Conservation (phyloP, 129 eudicot genomes). For the Kitagawia praeruptora region DNA sequence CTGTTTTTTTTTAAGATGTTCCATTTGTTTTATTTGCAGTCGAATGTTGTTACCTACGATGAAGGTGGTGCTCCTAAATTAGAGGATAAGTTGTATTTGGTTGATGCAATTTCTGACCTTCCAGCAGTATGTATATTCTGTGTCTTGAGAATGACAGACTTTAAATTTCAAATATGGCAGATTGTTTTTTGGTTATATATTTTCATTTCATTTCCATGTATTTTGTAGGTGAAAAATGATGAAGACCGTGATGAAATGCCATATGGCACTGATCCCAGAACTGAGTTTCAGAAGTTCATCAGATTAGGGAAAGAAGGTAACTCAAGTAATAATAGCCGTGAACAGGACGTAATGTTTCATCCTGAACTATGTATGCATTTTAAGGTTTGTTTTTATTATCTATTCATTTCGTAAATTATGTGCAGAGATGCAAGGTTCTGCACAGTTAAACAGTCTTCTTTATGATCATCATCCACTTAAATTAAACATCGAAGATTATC, state of each 20-base stretch:
- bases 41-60: constrained; percentile 48
- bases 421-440: constrained; percentile 44
- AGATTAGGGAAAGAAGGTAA: constrained; percentile 52
- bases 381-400: background rate
- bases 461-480: constrained; percentile 66
- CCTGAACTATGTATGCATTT: background rate
- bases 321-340: background rate
- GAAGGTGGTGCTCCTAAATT: constrained; percentile 28
- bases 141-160: background rate
- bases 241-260: constrained; percentile 57
- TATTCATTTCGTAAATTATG: background rate
- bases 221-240: constrained; percentile 48
- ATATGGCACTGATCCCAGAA: constrained; percentile 32
- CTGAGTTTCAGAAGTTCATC: constrained; percentile 56
- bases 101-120: constrained; percentile 74
- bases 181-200: background rate
- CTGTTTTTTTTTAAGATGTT: too few relatives aligned
- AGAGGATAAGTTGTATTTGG: constrained; percentile 38
- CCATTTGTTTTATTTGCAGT: too few relatives aligned
- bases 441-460: constrained; percentile 17
- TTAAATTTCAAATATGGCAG: background rate
- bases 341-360: background rate
- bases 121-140: constrained; percentile 39
- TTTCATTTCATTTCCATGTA: background rate
- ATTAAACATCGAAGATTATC: constrained; percentile 56